Evolutionary conservation across 768 basidiomycete genomes (phyloP).

Genomic region (Antrodiella citrinella): DNA sequence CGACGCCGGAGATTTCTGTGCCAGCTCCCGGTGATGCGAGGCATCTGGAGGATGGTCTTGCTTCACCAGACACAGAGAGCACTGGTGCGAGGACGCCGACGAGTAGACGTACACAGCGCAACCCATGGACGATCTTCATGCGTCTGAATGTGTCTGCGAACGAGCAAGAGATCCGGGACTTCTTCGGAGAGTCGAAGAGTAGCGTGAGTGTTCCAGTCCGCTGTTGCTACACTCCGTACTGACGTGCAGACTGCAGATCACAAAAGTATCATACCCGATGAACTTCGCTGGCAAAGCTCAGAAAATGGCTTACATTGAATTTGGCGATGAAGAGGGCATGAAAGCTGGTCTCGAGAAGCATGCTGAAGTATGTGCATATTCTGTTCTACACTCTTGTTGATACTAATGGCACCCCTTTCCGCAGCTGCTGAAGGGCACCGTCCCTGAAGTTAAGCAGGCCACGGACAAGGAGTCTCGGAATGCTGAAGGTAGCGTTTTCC

Average conservation of each 20-base stretch:
- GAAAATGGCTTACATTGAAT: slow-evolving; percentile 80
- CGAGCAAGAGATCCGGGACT: slow-evolving; percentile 65
- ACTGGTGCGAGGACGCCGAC: slow-evolving; percentile 70
- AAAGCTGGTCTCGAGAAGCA: slow-evolving; percentile 70
- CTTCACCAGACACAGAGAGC: slow-evolving; percentile 34
- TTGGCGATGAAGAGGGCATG: slow-evolving; percentile 83
- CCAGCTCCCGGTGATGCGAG: slow-evolving; percentile 5
- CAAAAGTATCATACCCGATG: slow-evolving; percentile 53
- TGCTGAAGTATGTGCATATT: slow-evolving; percentile 47
- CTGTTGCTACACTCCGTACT: slow-evolving; percentile 1
- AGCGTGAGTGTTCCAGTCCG: slow-evolving; percentile 47
- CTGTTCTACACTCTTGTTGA: neutral
- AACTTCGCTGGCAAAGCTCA: slow-evolving; percentile 38
- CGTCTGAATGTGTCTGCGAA: slow-evolving; percentile 44
- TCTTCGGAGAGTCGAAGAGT: slow-evolving; percentile 63
- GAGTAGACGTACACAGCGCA: slow-evolving; percentile 48
- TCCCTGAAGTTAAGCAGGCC: slow-evolving; percentile 65
- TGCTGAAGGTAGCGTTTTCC: slow-evolving; percentile 12
- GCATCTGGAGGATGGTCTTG: slow-evolving; percentile 16
- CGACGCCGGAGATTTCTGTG: slow-evolving; percentile 22
- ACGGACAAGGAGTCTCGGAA: slow-evolving; percentile 39
- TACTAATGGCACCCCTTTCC: slow-evolving; percentile 3
- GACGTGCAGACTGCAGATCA: slow-evolving; percentile 55
- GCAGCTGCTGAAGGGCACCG: slow-evolving; percentile 62
- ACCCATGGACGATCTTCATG: slow-evolving; percentile 86